phyloP scores from a whole-genome alignment of 805 yeast species.

The Ogataea thermomethanolica region DNA sequence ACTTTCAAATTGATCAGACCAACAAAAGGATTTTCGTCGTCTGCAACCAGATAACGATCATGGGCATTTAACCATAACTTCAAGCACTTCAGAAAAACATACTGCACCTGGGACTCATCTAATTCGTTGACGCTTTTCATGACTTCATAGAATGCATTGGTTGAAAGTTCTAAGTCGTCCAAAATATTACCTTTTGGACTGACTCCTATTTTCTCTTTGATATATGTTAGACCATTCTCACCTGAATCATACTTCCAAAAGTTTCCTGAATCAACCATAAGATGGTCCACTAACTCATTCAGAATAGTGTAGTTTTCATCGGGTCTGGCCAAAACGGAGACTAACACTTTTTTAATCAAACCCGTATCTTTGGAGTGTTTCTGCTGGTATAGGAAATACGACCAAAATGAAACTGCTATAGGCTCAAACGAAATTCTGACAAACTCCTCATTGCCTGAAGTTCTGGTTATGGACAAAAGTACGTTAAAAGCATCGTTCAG shows the following conservation, averaged over 20 bases:
- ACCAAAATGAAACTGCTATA: conserved; percentile 39
- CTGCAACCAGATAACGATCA: conserved; percentile 16
- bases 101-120: conserved; percentile 44
- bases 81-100: conserved; percentile 48
- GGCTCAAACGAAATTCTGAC: conserved; percentile 32
- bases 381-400: conserved; percentile 39
- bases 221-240: conserved; percentile 33
- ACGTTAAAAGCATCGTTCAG: conserved; percentile 65
- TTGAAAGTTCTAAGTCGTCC: conserved; percentile 38
- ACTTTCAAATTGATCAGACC: conserved; percentile 59
- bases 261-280: conserved; percentile 28
- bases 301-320: conserved; percentile 19
- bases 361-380: conserved; percentile 31
- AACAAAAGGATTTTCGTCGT: conserved; percentile 47
- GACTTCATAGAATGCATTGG: conserved; percentile 33
- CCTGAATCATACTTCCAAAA: conserved; percentile 43
- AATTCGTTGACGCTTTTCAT: conserved; percentile 39
- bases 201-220: conserved; percentile 21
- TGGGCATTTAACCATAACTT: conserved; percentile 53
- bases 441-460: conserved; percentile 33
- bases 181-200: conserved; percentile 29
- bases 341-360: conserved; percentile 37
- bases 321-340: conserved; percentile 26
- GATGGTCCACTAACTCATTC: conserved; percentile 13
- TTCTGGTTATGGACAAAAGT: conserved; percentile 56